A percentile compares a stretch with the other conserved stretches of the same genome.
Evolutionary conservation across 2,329 filamentous ascomycete genomes (phyloP).

Genomic region (Septoria linicola): DNA sequence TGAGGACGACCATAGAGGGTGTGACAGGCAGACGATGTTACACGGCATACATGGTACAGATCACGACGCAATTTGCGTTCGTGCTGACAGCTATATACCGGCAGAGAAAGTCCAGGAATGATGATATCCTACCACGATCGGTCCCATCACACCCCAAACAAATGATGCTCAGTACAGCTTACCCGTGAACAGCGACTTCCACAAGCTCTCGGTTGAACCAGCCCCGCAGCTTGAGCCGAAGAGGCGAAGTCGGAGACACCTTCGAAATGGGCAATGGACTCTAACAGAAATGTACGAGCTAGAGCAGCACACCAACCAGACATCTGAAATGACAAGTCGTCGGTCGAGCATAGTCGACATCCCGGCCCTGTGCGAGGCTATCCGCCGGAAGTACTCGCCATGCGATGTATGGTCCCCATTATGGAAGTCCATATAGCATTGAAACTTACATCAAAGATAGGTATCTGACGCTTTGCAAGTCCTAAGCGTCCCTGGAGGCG

Average conservation of each 20-base stretch:
- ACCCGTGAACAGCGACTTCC: too few relatives aligned
- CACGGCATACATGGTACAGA: too few relatives aligned
- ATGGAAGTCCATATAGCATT: not conserved
- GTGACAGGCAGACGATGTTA: not conserved
- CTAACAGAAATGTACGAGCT: too few relatives aligned
- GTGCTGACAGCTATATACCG: too few relatives aligned
- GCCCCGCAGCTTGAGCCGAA: not conserved
- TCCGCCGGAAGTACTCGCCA: slow-evolving; percentile 30
- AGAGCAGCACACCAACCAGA: too few relatives aligned
- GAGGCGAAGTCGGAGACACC: not conserved
- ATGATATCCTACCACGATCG: too few relatives aligned
- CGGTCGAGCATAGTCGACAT: not conserved
- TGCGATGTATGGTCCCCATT: slow-evolving; percentile 34
- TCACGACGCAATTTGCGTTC: too few relatives aligned
- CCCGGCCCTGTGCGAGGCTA: slow-evolving; percentile 14
- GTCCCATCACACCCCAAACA: too few relatives aligned
- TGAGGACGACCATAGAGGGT: slow-evolving; percentile 17
- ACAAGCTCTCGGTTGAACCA: not conserved
- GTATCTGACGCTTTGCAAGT: slow-evolving; percentile 72
- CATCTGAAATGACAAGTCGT: too few relatives aligned
- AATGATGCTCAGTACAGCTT: too few relatives aligned
- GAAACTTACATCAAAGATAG: slow-evolving; percentile 38
- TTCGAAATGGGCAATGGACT: not conserved
- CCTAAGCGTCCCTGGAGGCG: slow-evolving; percentile 64
- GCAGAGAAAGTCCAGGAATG: too few relatives aligned